phyloP scores from a whole-genome alignment of 768 basidiomycete genomes.

The Obba rivulosa region DNA sequence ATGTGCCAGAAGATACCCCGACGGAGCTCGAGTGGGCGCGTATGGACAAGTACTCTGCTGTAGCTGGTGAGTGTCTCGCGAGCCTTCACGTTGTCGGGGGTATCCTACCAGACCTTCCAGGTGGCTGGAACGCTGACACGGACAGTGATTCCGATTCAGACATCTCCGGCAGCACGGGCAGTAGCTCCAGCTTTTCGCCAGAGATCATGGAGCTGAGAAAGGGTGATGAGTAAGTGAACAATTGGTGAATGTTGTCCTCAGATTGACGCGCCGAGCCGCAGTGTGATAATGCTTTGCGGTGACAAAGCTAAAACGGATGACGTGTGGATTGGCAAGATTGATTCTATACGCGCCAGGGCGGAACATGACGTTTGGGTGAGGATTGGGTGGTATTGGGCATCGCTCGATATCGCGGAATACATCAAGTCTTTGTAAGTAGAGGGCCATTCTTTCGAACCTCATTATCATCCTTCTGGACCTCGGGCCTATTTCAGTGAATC shows the following conservation, averaged over 20 bases:
- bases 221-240: constrained; percentile 9
- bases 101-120: no score
- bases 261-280: background rate
- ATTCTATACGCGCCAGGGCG: constrained; percentile 4
- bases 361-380: constrained; percentile 2
- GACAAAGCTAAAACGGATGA: constrained; percentile 3
- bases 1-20: background rate
- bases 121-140: background rate
- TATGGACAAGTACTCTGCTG: background rate
- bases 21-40: background rate
- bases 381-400: constrained; percentile 14
- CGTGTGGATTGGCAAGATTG: constrained; percentile 11
- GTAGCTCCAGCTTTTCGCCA: background rate
- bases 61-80: background rate
- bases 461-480: no score
- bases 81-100: no score
- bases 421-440: constrained; percentile 10
- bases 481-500: background rate
- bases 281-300: constrained; percentile 6
- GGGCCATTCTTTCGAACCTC: background rate
- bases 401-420: constrained; percentile 4
- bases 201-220: background rate
- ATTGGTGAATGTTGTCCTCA: background rate
- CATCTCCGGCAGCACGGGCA: background rate
- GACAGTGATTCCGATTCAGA: background rate